Base-by-base conservation (phyloP, 1,139 yeast genomes). In the Candida glucosophila region DNA sequence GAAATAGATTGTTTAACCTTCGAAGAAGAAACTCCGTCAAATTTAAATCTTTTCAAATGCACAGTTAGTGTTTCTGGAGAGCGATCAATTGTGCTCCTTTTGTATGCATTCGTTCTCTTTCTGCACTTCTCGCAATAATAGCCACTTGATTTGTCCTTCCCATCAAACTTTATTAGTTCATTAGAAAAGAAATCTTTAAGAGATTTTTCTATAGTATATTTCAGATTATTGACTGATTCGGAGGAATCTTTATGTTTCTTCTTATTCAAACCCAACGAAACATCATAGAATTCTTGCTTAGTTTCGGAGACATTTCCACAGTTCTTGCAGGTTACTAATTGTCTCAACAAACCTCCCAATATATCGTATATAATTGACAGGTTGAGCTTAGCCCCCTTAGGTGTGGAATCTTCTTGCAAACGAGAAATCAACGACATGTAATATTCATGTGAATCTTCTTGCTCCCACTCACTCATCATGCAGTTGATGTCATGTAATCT, bases 381-480 rank as follows among this genome's bases (percentile, higher is more conserved):
- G 40, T 83, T 81, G 45, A 86, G 62, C 47, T 88, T 86, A 26
- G 62, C 67, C 9, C 95, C 95, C 47, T 75, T 79, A 17, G 96
- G 96, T 2, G 92, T 86, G 5, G 85, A 70, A 47, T 88, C 96
- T 49, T 88, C 96, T 52, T 88, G 97, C 31, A 88, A 57, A 29
- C 95, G 59, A 6, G 92, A 77, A 66, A 88, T 67, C 34, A 88
- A 59, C 11, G 94, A 81, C 95, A 88, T 86, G 49, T 77, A 83
- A 53, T 88, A 90, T 52, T 90, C 99, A 52, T 90, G 99, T 1
- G 95, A 81, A 51, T 90, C 99, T 53, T 90, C 97, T 52, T 90
- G 98, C 51, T 85, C 88, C 95, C 95, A 86, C 48, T 78, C 90
- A 20, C 88, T 77, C 95, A 88, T 85, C 92, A 83, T 80, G 47